phyloP scores from a whole-genome alignment of 441 rosid genomes.

The Adansonia grandidieri region DNA sequence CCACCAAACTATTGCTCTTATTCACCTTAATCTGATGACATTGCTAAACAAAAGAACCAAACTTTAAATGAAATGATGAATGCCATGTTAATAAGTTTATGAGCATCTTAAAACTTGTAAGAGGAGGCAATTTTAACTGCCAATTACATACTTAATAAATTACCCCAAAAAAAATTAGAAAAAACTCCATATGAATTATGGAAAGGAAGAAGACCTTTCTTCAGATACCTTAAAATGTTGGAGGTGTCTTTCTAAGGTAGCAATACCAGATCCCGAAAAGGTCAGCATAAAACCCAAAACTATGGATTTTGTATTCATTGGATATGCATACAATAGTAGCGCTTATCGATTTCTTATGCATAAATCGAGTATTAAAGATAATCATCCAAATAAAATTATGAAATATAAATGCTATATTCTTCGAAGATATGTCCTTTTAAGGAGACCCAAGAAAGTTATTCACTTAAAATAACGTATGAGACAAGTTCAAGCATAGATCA shows the following conservation, averaged over 20 bases:
- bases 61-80: neutral
- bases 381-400: neutral
- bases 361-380: neutral
- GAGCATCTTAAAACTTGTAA: neutral
- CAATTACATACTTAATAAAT: neutral
- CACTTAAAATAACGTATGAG: neutral
- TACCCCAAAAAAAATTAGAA: neutral
- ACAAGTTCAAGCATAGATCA: neutral
- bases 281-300: neutral
- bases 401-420: neutral
- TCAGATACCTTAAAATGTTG: neutral
- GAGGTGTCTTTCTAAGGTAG: neutral
- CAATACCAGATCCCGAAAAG: neutral
- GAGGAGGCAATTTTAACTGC: neutral
- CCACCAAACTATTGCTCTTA: neutral
- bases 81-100: neutral
- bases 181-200: neutral
- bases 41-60: neutral
- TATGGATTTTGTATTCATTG: neutral
- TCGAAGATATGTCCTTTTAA: neutral
- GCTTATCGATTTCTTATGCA: neutral
- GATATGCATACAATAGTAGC: neutral
- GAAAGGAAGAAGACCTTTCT: neutral
- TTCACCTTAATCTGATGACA: neutral
- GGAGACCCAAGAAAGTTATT: neutral